Base-by-base conservation (phyloP, 164 flowering plant genomes). In the Aristolochia fimbriata region DNA sequence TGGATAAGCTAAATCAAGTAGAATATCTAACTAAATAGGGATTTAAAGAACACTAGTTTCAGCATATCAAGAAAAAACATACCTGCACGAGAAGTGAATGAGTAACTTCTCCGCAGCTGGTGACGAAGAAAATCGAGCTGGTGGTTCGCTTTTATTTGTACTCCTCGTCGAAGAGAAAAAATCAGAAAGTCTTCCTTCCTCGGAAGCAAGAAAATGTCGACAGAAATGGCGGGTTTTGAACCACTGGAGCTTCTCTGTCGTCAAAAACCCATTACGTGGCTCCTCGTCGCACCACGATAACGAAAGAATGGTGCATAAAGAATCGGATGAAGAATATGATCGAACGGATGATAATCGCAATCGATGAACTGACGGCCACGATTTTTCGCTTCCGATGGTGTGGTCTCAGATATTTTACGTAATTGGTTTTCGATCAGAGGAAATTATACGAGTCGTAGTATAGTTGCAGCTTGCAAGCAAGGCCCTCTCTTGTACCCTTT, bases 211-310 rank as follows among this genome's bases (percentile, higher is more conserved):
- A 45, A 19, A 31, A 6, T 4, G 45, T 3, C 15, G 10, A 4
- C 16, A 21, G 46, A 58, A 9, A 14, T 43, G 61, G 30, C 13
- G 50, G 61, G 45, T 20, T 45, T 45, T 19, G 50, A 57, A 14
- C 59, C 59, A 57, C 47, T 13, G 14, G 37, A 33, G 57, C 43
- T 37, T 37, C 43, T 12, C 43, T 45, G 61, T 58, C 24, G 47
- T 19, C n/a, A 16, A 58, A 16, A 58, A 45, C 48, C 23, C 21
- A 27, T 19, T 33, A 43, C 61, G 61, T 58, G 61, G 61, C 61
- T 58, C 15, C 30, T 46, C 21, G 30, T 24, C 25, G 11, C 61
- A 43, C 51, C 61, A 45, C 47, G 47, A n/a, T 43, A 43, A 43
- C 22, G 31, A 45, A 13, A 43, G 49, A 25, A 54, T 54, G 53